phyloP scores from a whole-genome alignment of 441 rosid species.

The California macrophylla region DNA sequence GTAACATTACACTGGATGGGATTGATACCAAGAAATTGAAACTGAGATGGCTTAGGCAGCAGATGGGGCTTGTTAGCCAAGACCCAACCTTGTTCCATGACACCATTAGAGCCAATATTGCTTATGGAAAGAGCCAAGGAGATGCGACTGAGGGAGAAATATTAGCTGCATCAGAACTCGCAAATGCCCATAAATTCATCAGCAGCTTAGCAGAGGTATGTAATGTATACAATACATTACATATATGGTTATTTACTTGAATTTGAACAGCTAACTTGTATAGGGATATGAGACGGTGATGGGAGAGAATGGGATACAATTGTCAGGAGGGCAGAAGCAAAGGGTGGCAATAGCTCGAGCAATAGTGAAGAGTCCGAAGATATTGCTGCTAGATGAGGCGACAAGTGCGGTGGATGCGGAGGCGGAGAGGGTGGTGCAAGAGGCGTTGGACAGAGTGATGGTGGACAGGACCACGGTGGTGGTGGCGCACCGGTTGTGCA shows the following conservation, averaged over 20 bases:
- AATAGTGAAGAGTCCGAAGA: conserved; percentile 44
- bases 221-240: background rate
- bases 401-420: conserved; percentile 66
- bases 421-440: conserved; percentile 58
- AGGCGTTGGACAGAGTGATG: conserved; percentile 48
- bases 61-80: conserved; percentile 69
- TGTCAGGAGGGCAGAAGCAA: conserved; percentile 71
- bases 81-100: conserved; percentile 74
- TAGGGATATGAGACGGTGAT: conserved; percentile 61
- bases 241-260: background rate
- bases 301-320: conserved; percentile 63
- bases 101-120: conserved; percentile 59
- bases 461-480: conserved; percentile 48
- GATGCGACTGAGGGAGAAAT: conserved; percentile 50
- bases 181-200: conserved; percentile 75
- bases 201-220: conserved; percentile 51
- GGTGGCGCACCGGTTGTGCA: conserved; percentile 58
- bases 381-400: conserved; percentile 55
- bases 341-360: conserved; percentile 69
- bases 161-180: conserved; percentile 47
- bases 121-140: conserved; percentile 53
- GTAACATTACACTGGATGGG: conserved; percentile 58
- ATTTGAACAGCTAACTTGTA: background rate
- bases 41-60: conserved; percentile 65
- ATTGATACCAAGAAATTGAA: conserved; percentile 44